Evolutionary conservation across 257 asterid species (phyloP), one percentile per base, ranked within the genome.

Genomic region (Paraleonurus japonicus): DNA sequence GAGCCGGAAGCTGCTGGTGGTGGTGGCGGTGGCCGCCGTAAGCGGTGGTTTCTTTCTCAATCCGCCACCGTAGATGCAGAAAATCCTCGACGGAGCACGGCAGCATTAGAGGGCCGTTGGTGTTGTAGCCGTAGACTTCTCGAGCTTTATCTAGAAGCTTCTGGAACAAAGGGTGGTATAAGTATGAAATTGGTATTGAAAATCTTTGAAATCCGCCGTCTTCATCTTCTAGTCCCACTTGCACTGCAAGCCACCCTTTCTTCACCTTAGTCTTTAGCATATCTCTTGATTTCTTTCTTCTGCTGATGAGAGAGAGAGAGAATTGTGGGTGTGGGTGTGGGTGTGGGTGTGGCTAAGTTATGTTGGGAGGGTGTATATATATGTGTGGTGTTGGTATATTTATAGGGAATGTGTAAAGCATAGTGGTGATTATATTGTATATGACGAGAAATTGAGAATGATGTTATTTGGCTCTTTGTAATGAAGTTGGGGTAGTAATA

Each of bases 81-180:
- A 81, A 84, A 61, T 81, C 85, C 4, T 84, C 86, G 51, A 81
- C 80, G 30, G 86, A 81, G 70, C 86, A 85, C 0, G 89, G 89
- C 4, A 85, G 79, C 60, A 43, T 50, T 4, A 85, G 73, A 0
- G 80, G 87, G 4, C 89, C 89, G 10, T 47, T 9, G 1, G 75
- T 57, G 20, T 72, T 70, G 73, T 85, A 82, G 23, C 83, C 87
- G 30, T 82, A 85, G 26, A 78, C 60, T 9, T 82, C 85, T 2
- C 79, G 77, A 8, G 87, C 83, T 19, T 8, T 67, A 27, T 85
- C 89, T 0, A 85, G 85, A 50, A 82, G 82, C 63, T 11, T 67
- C 26, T 70, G 82, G 22, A 85, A 77, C 32, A 78, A 72, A 11
- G 89, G 87, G 26, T 85, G 72, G 19, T 82, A 70, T 0, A 85